Conservation (phyloP, 306 rosid species). For the Glycyrrhiza uralensis region DNA sequence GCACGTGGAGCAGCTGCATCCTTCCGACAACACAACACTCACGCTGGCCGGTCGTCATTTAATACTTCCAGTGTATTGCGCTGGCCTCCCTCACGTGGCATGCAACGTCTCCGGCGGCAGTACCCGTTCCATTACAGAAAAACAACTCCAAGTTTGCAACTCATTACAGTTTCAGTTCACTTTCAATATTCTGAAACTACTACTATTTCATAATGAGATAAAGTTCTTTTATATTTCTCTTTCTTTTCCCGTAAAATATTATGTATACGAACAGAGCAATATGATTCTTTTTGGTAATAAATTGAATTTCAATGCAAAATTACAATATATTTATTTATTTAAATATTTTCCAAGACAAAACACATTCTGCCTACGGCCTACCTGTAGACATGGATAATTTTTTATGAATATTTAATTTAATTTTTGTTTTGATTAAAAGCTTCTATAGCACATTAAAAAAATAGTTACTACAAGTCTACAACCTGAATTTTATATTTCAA, state of each 20-base stretch:
- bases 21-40: not conserved
- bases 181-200: not conserved
- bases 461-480: not conserved
- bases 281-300: not conserved
- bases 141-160: not conserved
- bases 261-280: no score
- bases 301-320: not conserved
- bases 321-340: not conserved
- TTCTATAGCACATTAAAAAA: not conserved
- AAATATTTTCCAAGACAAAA: not conserved
- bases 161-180: not conserved
- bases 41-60: not conserved
- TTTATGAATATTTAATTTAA: not conserved
- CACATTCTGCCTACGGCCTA: not conserved
- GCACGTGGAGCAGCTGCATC: not conserved
- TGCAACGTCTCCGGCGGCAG: constrained; percentile 14
- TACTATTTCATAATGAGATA: not conserved
- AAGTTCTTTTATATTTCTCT: no score
- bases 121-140: no score
- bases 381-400: not conserved
- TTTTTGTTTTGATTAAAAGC: not conserved
- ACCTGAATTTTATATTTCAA: not conserved
- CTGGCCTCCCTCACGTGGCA: constrained; percentile 5
- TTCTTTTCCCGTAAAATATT: no score
- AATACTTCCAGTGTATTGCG: not conserved